phyloP scores from a whole-genome alignment of 768 basidiomycete genomes.

The Termitomyces sp. region DNA sequence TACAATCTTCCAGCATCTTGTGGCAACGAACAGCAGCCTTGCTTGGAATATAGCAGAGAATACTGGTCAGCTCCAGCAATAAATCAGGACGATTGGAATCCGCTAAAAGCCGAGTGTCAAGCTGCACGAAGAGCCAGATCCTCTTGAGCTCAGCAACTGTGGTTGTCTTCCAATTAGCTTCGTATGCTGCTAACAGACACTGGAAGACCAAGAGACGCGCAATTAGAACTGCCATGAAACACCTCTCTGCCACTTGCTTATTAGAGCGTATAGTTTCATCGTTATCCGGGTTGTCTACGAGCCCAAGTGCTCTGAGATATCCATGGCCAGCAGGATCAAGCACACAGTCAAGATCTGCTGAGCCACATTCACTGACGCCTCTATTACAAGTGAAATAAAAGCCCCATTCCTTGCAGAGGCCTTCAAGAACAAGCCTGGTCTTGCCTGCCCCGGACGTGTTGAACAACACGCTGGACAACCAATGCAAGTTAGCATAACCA shows the following conservation, averaged over 20 bases:
- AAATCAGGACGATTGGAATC: not conserved
- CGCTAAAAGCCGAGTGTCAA: not conserved
- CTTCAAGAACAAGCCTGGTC: not conserved
- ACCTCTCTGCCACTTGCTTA: not conserved
- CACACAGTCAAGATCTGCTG: not conserved
- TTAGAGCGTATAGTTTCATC: not conserved
- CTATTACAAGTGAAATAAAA: not conserved
- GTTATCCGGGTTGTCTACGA: not conserved
- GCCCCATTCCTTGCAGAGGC: not conserved
- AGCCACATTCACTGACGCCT: not conserved
- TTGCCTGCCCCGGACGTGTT: not conserved
- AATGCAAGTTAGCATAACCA: not conserved
- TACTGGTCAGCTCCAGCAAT: not conserved
- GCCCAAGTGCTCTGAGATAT: not conserved
- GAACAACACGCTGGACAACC: not conserved
- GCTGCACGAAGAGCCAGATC: not conserved
- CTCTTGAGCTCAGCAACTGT: not conserved
- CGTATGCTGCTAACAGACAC: not conserved
- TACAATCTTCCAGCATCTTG: not conserved
- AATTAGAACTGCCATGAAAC: not conserved
- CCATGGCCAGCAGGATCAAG: not conserved
- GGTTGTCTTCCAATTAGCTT: not conserved
- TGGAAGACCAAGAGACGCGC: not conserved
- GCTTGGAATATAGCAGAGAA: not conserved
- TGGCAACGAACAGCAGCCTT: rapidly evolving